Evolutionary conservation across 768 basidiomycete species (phyloP).

Genomic region (Sistotremastrum suecicum): DNA sequence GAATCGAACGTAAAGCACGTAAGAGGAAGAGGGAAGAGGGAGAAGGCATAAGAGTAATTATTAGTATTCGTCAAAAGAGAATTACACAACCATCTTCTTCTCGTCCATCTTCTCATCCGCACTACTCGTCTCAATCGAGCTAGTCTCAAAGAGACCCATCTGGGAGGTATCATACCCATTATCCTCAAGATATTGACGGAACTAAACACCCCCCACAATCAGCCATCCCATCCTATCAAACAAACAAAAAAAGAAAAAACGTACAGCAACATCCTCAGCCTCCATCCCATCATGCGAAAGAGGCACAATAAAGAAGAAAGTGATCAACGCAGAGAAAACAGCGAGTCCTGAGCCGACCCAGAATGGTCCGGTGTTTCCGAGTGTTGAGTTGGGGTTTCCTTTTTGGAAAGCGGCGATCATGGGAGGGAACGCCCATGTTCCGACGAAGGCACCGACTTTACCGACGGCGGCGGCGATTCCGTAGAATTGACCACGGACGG

Average conservation of each 20-base stretch:
- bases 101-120: conserved; percentile 9
- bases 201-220: conserved; percentile 23
- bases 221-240: not conserved
- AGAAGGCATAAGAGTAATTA: too few relatives aligned
- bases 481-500: conserved; percentile 75
- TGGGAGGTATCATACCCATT: conserved; percentile 66
- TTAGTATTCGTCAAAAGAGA: too few relatives aligned
- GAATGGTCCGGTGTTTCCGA: conserved; percentile 75
- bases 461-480: conserved; percentile 78
- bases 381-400: conserved; percentile 33
- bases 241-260: conserved; percentile 10
- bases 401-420: conserved; percentile 31
- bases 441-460: conserved; percentile 73
- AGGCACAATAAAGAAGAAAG: conserved; percentile 60
- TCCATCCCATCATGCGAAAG: conserved; percentile 67
- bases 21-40: too few relatives aligned
- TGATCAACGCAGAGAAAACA: conserved; percentile 59
- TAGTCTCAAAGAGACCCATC: conserved; percentile 42
- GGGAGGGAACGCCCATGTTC: conserved; percentile 49
- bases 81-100: not conserved
- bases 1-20: too few relatives aligned
- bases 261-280: conserved; percentile 53
- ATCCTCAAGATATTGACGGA: conserved; percentile 68
- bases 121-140: conserved; percentile 5
- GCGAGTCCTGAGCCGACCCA: conserved; percentile 71